These are phyloP conservation scores for Leucosporidium scottii DNA, from an alignment of 768 basidiomycete genomes.

Conservation along the genomic window DNA sequence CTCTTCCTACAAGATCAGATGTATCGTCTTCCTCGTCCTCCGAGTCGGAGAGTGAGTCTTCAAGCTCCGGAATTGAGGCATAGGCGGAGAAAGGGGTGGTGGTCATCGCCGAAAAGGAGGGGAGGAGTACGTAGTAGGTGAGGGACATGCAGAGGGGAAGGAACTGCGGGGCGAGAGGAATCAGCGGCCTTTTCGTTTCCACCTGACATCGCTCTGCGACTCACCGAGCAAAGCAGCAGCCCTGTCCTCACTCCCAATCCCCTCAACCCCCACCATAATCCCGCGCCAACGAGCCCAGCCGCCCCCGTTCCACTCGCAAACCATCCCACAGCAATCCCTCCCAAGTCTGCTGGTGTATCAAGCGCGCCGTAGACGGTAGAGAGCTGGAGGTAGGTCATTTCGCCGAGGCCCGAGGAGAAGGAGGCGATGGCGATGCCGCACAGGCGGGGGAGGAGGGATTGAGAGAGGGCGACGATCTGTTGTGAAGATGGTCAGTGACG, in stretches of 20 bases:
- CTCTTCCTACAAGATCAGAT: not conserved
- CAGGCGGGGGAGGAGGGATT: slow-evolving; percentile 60
- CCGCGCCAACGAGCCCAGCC: slow-evolving; percentile 85
- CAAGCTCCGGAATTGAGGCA: slow-evolving; percentile 31
- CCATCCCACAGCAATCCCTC: slow-evolving; percentile 77
- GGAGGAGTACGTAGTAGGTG: slow-evolving; percentile 70
- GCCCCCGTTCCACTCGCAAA: slow-evolving; percentile 93
- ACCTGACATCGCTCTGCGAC: slow-evolving; percentile 35
- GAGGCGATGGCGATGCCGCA: slow-evolving; percentile 75
- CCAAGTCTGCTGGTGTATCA: slow-evolving; percentile 60
- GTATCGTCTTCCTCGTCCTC: not conserved
- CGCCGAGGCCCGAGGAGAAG: slow-evolving; percentile 86
- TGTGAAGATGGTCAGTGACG: not conserved
- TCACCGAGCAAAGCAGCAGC: slow-evolving; percentile 72
- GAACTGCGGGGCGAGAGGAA: slow-evolving; percentile 49
- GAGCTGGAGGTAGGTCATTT: slow-evolving; percentile 86
- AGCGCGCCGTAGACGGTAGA: slow-evolving; percentile 44
- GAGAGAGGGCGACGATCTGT: slow-evolving; percentile 70
- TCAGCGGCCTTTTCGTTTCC: not conserved
- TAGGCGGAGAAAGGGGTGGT: slow-evolving; percentile 44
- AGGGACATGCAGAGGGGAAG: slow-evolving; percentile 73
- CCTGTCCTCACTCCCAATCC: slow-evolving; percentile 74
- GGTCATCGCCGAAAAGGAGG: slow-evolving; percentile 39
- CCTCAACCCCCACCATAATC: slow-evolving; percentile 89
- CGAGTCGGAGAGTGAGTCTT: not conserved